Evolutionary conservation across 345 rosid species (phyloP), one percentile per base, ranked within the genome.

Genomic region (Physaria fendleri): DNA sequence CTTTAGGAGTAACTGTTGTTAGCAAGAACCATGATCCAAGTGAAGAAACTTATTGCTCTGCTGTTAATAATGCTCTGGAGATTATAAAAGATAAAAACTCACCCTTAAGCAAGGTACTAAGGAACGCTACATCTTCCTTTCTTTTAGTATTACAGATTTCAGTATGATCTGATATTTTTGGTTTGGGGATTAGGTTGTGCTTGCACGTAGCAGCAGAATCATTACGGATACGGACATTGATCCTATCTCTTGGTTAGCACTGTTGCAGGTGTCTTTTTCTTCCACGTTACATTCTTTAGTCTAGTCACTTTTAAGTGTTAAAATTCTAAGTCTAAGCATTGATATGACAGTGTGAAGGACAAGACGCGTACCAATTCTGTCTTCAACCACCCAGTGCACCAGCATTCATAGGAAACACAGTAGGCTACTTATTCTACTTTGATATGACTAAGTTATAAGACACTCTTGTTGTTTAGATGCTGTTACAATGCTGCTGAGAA

Each of bases 341-440:
- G 8, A 20, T 62, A 3, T 52, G 73, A 54, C 78, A 91, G 89
- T 70, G 75, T 52, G 95, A 84, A 81, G 96, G 96, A 32, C 83
- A 79, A 69, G 80, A 85, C 66, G 82, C 90, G 20, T 91, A 87
- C 64, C 98, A 91, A 54, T 91, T 91, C 64, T 84, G 81, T 78
- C 83, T 91, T 64, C 98, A 91, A 73, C 98, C 95, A 47, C 85
- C 89, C 15, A 65, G 78, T 75, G 84, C 84, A 60, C 89, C 94
- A n/a, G 85, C 97, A 59, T 90, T 87, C 65, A 79, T 90, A 44
- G 95, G 95, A 53, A 90, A 90, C 81, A 90, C 97, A 75, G 97
- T 76, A 75, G 40, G 78, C 67, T 30, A 27, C 47, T 22, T 38
- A 22, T 5, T 22, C 34, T n/a, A 27, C 18, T 38, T 13, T 0